A percentile compares a stretch with the other conserved stretches of the same genome.
Evolutionary conservation across 768 basidiomycete species (phyloP).

Genomic region (Xerocomus brunneocitrinus): DNA sequence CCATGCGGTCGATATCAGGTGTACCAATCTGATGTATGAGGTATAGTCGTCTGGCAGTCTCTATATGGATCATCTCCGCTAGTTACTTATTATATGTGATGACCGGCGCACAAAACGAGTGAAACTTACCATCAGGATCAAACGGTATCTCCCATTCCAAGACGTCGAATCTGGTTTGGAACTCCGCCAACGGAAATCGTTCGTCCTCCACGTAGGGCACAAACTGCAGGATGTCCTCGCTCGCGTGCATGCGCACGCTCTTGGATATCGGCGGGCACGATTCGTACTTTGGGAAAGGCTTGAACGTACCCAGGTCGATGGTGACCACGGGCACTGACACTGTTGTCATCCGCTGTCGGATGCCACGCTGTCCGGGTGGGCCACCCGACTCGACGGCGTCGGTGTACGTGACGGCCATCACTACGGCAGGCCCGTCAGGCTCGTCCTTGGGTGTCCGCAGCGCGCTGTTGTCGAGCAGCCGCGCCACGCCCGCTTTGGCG

Average conservation of each 20-base stretch:
- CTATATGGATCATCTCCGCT: slow-evolving; percentile 49
- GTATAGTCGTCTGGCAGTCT: slow-evolving; percentile 40
- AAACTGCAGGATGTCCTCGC: slow-evolving; percentile 24
- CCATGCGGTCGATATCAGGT: slow-evolving; percentile 34
- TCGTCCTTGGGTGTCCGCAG: not conserved
- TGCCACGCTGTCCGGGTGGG: not conserved
- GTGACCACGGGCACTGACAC: slow-evolving; percentile 15
- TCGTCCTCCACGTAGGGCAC: slow-evolving; percentile 47
- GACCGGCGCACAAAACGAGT: not conserved
- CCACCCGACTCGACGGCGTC: not conserved
- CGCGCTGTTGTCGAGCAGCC: slow-evolving; percentile 3
- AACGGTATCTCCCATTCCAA: slow-evolving; percentile 38
- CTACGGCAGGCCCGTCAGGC: not conserved
- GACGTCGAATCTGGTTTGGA: slow-evolving; percentile 24
- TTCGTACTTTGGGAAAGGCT: slow-evolving; percentile 36
- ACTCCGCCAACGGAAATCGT: slow-evolving; percentile 29
- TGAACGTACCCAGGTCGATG: slow-evolving; percentile 4
- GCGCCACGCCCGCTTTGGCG: slow-evolving; percentile 8
- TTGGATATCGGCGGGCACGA: slow-evolving; percentile 42
- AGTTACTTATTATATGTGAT: not conserved
- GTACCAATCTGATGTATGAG: slow-evolving; percentile 26
- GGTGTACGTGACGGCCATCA: slow-evolving; percentile 11
- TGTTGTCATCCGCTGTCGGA: not conserved
- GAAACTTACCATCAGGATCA: slow-evolving; percentile 46
- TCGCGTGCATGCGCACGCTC: slow-evolving; percentile 22